phyloP scores from a whole-genome alignment of 2,329 filamentous ascomycete species.

The Fusarium secorum region DNA sequence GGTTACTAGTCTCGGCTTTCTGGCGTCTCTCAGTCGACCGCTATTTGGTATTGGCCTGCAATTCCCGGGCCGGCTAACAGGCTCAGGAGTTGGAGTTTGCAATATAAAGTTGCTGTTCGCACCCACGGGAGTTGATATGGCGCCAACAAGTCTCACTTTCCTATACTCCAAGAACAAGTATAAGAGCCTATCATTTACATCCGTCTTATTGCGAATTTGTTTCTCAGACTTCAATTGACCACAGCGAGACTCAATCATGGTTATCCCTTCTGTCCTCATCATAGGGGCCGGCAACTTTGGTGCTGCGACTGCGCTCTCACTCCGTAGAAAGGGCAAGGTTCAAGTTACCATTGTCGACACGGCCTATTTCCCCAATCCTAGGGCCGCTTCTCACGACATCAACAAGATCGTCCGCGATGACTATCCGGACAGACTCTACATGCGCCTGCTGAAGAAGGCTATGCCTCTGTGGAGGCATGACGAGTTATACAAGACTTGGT shows the following conservation, averaged over 20 bases:
- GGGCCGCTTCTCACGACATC: constrained; percentile 56
- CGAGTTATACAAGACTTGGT: constrained; percentile 60
- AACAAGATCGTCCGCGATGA: constrained; percentile 56
- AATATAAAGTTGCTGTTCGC: constrained; percentile 39
- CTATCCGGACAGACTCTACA: constrained; percentile 52
- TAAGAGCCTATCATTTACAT: neutral
- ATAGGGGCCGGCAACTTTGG: constrained; percentile 56
- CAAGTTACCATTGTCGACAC: constrained; percentile 50
- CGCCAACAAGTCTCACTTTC: constrained; percentile 30
- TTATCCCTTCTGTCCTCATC: constrained; percentile 46
- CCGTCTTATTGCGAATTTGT: constrained; percentile 5
- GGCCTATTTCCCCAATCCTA: constrained; percentile 48
- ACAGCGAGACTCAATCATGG: constrained; percentile 18
- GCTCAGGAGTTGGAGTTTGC: constrained; percentile 15
- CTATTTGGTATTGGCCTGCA: constrained; percentile 31
- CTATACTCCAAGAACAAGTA: constrained; percentile 16
- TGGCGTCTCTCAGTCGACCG: constrained; percentile 39
- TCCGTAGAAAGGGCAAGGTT: constrained; percentile 41
- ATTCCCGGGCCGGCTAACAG: constrained; percentile 33
- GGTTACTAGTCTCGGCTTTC: constrained; percentile 30
- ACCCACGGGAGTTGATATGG: constrained; percentile 10
- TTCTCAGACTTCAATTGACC: constrained; percentile 12
- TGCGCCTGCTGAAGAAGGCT: constrained; percentile 51
- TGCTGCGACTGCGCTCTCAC: constrained; percentile 51
- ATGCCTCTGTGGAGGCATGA: constrained; percentile 53